A percentile compares a stretch with the other conserved stretches of the same genome.
Conservation (phyloP, 805 yeast genomes). For the Candida saitoana region DNA sequence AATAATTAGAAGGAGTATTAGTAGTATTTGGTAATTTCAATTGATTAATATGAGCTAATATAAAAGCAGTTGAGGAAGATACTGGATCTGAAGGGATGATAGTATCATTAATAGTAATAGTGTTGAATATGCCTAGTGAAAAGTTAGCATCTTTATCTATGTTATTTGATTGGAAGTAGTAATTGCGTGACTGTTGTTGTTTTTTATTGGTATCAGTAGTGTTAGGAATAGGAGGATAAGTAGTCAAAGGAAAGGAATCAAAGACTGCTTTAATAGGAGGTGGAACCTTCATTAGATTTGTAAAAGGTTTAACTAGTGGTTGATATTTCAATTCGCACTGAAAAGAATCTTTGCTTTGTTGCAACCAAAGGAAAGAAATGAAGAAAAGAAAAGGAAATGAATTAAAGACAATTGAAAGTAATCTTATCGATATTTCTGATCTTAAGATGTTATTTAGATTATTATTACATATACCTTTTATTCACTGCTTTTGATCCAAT, state of each 20-base stretch:
- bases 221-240: slow-evolving; percentile 34
- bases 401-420: too few relatives aligned
- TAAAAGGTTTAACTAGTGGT: not conserved
- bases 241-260: slow-evolving; percentile 48
- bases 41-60: slow-evolving; percentile 42
- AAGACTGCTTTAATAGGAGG: slow-evolving; percentile 41
- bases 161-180: slow-evolving; percentile 12
- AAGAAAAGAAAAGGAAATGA: too few relatives aligned
- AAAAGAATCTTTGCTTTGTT: too few relatives aligned
- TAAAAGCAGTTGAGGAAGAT: slow-evolving; percentile 45
- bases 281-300: slow-evolving; percentile 27
- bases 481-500: too few relatives aligned
- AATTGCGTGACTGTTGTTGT: slow-evolving; percentile 8
- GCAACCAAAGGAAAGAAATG: too few relatives aligned
- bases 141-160: slow-evolving; percentile 30
- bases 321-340: not conserved
- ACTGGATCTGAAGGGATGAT: slow-evolving; percentile 56
- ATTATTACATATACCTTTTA: too few relatives aligned
- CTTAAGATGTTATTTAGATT: too few relatives aligned
- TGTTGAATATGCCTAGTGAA: slow-evolving; percentile 52
- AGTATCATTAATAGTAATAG: slow-evolving; percentile 23
- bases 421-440: too few relatives aligned
- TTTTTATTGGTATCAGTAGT: slow-evolving; percentile 11
- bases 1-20: slow-evolving; percentile 17
- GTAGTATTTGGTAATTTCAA: slow-evolving; percentile 38